Evolutionary conservation across 2,329 filamentous ascomycete genomes (phyloP).

Genomic region (Claviceps sp.): DNA sequence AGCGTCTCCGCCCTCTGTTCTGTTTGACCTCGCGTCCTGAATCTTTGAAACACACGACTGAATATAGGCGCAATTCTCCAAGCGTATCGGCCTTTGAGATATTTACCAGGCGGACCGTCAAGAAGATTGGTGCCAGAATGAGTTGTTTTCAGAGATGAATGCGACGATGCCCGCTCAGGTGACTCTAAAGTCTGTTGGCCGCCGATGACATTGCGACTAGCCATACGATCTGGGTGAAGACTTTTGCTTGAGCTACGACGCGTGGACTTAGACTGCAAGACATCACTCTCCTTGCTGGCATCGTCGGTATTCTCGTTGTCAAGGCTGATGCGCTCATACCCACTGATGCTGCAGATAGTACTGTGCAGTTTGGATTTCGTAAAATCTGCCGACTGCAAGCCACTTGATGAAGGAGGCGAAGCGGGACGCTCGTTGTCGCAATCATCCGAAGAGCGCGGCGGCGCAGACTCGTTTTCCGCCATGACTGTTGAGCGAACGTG

Average conservation of each 20-base stretch:
- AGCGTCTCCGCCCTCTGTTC: too few species aligned
- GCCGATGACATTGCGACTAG: background rate
- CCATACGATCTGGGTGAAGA: background rate
- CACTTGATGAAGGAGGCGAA: background rate
- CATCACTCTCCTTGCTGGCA: background rate
- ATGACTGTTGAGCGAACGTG: background rate
- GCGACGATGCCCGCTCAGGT: background rate
- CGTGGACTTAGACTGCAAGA: background rate
- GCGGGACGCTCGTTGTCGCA: background rate
- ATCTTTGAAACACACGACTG: background rate
- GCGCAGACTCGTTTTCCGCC: background rate
- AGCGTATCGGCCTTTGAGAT: background rate
- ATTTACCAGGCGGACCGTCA: background rate
- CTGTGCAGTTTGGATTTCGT: background rate
- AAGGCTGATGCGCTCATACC: background rate
- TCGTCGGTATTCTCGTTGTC: background rate
- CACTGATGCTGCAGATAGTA: background rate
- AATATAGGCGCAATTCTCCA: background rate
- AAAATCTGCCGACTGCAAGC: background rate
- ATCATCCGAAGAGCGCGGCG: background rate
- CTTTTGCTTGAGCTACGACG: background rate
- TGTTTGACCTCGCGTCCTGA: background rate
- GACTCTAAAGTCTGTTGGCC: background rate
- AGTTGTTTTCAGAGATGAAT: background rate
- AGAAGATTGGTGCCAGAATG: background rate